A percentile compares a stretch with the other conserved stretches of the same genome.
Evolutionary conservation across 2,329 filamentous ascomycete genomes (phyloP).

Genomic region (Aspergillus fijiensis): DNA sequence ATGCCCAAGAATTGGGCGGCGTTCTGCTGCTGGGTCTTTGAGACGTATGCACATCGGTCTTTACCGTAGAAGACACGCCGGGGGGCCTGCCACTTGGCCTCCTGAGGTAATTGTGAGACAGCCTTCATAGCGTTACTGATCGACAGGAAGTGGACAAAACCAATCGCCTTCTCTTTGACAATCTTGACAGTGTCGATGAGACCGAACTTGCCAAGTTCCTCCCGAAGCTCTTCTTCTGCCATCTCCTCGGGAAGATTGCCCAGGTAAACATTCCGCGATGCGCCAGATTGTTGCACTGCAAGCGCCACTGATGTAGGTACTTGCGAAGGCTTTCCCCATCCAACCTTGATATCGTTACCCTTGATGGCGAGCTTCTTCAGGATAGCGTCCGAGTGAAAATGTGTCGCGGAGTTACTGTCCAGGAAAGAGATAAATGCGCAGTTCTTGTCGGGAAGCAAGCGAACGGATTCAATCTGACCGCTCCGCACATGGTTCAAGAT

Average conservation of each 20-base stretch:
- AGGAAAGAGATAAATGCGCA: constrained; percentile 99
- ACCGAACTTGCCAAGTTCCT: constrained; percentile 94
- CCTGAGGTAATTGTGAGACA: constrained; percentile 91
- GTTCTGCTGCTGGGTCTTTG: constrained; percentile 99
- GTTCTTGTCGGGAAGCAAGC: constrained; percentile 96
- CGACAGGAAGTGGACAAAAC: constrained; percentile 95
- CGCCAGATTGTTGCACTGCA: constrained; percentile 94
- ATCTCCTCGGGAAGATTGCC: constrained; percentile 91
- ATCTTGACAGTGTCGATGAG: constrained; percentile 97
- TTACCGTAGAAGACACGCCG: constrained; percentile 98
- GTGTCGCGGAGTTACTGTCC: constrained; percentile 93
- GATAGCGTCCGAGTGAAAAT: constrained; percentile 99
- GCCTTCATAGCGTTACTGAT: constrained; percentile 99
- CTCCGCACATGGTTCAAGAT: constrained; percentile 94
- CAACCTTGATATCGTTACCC: constrained; percentile 98
- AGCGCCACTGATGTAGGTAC: constrained; percentile 97
- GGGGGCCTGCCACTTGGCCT: constrained; percentile 93
- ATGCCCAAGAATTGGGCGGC: constrained; percentile 97
- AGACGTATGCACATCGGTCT: constrained; percentile 96
- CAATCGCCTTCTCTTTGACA: constrained; percentile 96
- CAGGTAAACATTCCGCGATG: constrained; percentile 94
- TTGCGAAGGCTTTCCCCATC: constrained; percentile 98
- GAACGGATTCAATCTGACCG: constrained; percentile 98
- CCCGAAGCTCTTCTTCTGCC: constrained; percentile 84
- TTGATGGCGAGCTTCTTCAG: constrained; percentile 99